A percentile compares a stretch with the other conserved stretches of the same genome.
These are phyloP conservation scores for Alternaria longipes DNA, from an alignment of 2,329 filamentous ascomycete genomes.

Conservation along the genomic window DNA sequence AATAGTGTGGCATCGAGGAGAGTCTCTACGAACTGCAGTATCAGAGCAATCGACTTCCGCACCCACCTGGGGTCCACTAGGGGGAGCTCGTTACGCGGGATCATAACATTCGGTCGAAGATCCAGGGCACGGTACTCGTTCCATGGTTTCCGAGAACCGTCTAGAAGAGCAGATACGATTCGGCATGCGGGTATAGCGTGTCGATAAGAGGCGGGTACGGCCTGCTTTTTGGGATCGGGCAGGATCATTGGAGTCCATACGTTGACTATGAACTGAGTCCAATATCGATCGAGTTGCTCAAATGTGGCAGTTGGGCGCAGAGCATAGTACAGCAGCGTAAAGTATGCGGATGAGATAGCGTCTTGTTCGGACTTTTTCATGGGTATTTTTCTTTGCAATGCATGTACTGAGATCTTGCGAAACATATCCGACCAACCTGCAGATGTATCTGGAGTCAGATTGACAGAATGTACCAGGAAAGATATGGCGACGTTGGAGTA, in stretches of 20 bases:
- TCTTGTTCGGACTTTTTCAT: conserved; percentile 70
- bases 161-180: conserved; percentile 78
- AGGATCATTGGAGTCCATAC: conserved; percentile 61
- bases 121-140: conserved; percentile 75
- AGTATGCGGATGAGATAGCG: conserved; percentile 74
- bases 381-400: conserved; percentile 61
- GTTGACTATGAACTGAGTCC: conserved; percentile 76
- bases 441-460: conserved; percentile 67
- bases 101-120: conserved; percentile 56
- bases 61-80: conserved; percentile 88
- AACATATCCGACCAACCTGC: conserved; percentile 53
- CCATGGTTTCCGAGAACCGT: conserved; percentile 71
- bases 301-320: conserved; percentile 74
- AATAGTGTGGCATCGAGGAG: conserved; percentile 62
- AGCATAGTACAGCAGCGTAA: conserved; percentile 58
- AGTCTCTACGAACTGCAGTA: conserved; percentile 70
- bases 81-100: conserved; percentile 76
- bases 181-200: conserved; percentile 57
- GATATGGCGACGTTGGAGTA: conserved; percentile 89
- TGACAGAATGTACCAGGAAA: conserved; percentile 78
- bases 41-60: conserved; percentile 71
- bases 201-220: conserved; percentile 24
- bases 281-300: conserved; percentile 76
- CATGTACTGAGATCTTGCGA: conserved; percentile 36
- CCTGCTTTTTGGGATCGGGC: conserved; percentile 1